Base-by-base conservation (phyloP, 176 grass and related monocot genomes). In the Ensete ventricosum region DNA sequence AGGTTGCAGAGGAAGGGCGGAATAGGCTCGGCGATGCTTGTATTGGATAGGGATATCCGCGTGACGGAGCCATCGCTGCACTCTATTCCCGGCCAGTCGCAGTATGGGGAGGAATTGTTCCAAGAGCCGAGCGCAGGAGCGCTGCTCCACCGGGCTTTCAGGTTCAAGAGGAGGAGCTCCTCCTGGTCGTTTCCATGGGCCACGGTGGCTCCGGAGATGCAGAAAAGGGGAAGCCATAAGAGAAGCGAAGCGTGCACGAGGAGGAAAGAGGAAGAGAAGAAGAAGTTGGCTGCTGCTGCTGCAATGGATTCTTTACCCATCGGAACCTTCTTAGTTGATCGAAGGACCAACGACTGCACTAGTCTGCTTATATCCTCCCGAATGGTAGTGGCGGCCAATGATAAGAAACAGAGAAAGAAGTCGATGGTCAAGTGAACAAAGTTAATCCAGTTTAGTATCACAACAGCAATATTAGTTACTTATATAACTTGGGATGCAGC, bases 1-100 rank as follows among this genome's bases (percentile, higher is more conserved):
- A 97, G 81, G 14, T 14, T 22, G 75, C 94, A 89, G 11, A 91
- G 52, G 1, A 80, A 73, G 14, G 80, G 16, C 2, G 94, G 86
- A 9, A 98, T 79, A 2, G 57, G 2, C 19, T 53, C 53, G 43
- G 4, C 19, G 11, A 93, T 73, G 27, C 76, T 48, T 9, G 79
- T 71, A 0, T 22, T 0, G 7, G 11, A 0, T 14, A 98, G 54
- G 22, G 10, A 65, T 1, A 98, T 16, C 25, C 0, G 19, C 0
- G 80, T 78, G 17, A 98, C 85, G 1, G 16, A 26, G 7, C 69
- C 67, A 1, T 53, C 65, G 16, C 17, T 69, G 76, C 87, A 89
- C 8, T 1, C 55, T 48, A 93, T 80, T 52, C 87, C 87, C 4
- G 11, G 8, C 90, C 90, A 89, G 21, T 1, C 24, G 76, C 91